These are phyloP conservation scores for Phytophthora pistaciae DNA, from an alignment of 352 stramenopile genomes.

Conservation along the genomic window DNA sequence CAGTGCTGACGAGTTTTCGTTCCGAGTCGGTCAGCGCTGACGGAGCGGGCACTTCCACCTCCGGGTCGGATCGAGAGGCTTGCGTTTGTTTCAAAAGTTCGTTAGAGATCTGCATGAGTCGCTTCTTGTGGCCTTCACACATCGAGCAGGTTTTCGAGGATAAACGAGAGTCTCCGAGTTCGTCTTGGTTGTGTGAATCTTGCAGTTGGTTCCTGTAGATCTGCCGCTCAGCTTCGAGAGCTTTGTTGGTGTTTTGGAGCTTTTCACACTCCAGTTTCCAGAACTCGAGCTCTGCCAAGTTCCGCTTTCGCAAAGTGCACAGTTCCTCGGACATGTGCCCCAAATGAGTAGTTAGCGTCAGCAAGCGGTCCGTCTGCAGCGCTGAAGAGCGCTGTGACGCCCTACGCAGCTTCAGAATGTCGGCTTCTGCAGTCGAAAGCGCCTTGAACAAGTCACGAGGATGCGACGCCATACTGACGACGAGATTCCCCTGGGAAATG, in stretches of 20 bases:
- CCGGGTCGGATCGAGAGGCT: neutral
- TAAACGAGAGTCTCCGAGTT: neutral
- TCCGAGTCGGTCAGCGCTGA: constrained; percentile 47
- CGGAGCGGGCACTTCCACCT: constrained; percentile 19
- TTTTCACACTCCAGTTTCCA: constrained; percentile 80
- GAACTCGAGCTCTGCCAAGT: constrained; percentile 64
- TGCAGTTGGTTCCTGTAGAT: constrained; percentile 43
- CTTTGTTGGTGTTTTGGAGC: constrained; percentile 60
- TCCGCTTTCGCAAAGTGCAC: constrained; percentile 71
- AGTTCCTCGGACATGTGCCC: constrained; percentile 75
- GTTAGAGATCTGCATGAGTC: constrained; percentile 58
- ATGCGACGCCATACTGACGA: constrained; percentile 65
- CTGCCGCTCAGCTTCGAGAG: constrained; percentile 43
- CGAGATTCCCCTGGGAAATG: constrained; percentile 58
- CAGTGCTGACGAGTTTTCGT: constrained; percentile 38
- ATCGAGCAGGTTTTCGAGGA: constrained; percentile 36
- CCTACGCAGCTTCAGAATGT: constrained; percentile 51
- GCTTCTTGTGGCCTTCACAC: constrained; percentile 66
- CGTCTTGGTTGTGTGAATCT: constrained; percentile 24
- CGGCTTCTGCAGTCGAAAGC: constrained; percentile 51
- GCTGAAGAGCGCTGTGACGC: constrained; percentile 60
- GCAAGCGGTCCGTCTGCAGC: constrained; percentile 64
- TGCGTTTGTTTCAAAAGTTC: constrained; percentile 36
- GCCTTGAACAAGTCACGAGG: constrained; percentile 75
- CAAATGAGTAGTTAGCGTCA: constrained; percentile 74